Percentiles rank a stretch among this genome's conserved stretches.
Conservation (phyloP, 805 yeast species). For the Monosporozyma unispora region DNA sequence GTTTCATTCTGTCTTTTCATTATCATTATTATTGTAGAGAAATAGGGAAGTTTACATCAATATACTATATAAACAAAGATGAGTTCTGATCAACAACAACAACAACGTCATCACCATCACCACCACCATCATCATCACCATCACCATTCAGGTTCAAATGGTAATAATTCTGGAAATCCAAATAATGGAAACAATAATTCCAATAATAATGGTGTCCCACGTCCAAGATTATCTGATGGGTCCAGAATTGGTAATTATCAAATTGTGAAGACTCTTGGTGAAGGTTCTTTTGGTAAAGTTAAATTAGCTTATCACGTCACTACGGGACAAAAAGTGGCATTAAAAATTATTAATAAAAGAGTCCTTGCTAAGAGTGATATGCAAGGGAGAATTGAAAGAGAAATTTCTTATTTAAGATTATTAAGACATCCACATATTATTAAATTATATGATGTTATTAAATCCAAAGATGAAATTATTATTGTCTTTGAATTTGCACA, state of each 20-base stretch:
- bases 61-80: background rate
- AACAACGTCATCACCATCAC: conserved; percentile 1
- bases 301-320: conserved; percentile 82
- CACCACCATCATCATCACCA: conserved; percentile 18
- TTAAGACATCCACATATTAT: conserved; percentile 94
- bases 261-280: conserved; percentile 85
- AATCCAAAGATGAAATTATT: conserved; percentile 88
- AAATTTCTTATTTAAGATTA: conserved; percentile 78
- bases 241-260: conserved; percentile 83
- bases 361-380: conserved; percentile 89
- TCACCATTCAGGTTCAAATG: conserved; percentile 12
- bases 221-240: conserved; percentile 24
- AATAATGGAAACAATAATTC: background rate
- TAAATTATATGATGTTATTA: conserved; percentile 89
- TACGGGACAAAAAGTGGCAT: conserved; percentile 87
- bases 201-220: conserved; percentile 4
- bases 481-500: conserved; percentile 98
- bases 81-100: conserved; percentile 3
- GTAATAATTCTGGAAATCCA: conserved; percentile 4
- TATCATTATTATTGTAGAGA: too few species aligned
- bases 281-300: conserved; percentile 95
- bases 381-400: conserved; percentile 95
- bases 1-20: too few species aligned
- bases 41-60: background rate
- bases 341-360: conserved; percentile 85